These are phyloP conservation scores for Spathaspora sp. DNA, from an alignment of 1,139 yeast genomes.

Conservation along the genomic window DNA sequence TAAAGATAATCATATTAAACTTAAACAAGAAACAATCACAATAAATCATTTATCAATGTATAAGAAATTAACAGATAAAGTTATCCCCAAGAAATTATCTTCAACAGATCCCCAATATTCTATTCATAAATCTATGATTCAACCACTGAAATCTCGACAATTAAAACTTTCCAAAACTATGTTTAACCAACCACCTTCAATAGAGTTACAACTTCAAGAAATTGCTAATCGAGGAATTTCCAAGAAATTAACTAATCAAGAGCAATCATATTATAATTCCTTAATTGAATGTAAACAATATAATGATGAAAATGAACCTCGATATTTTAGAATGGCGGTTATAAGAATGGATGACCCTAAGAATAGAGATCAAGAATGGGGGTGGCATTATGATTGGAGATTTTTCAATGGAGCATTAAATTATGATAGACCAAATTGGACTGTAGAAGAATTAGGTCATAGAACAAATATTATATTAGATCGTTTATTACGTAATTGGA, in stretches of 20 bases:
- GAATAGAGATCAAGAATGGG: conserved; percentile 28
- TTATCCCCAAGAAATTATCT: conserved; percentile 20
- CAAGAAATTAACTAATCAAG: conserved; percentile 17
- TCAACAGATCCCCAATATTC: conserved; percentile 5
- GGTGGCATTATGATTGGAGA: conserved; percentile 39
- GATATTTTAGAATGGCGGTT: conserved; percentile 36
- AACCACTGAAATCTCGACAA: conserved; percentile 11
- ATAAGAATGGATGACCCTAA: conserved; percentile 24
- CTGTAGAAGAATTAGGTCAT: conserved; percentile 27
- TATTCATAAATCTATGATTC: conserved; percentile 7
- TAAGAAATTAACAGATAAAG: conserved; percentile 16
- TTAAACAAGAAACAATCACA: conserved; percentile 8
- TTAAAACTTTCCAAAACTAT: conserved; percentile 19
- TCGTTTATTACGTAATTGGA: conserved; percentile 47
- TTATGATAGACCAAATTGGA: conserved; percentile 28
- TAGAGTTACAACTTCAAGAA: conserved; percentile 19
- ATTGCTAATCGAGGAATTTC: conserved; percentile 16
- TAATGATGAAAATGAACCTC: conserved; percentile 23
- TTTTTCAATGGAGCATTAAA: conserved; percentile 37
- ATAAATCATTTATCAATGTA: conserved; percentile 24
- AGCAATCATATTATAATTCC: conserved; percentile 25
- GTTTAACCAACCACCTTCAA: conserved; percentile 22
- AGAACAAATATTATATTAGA: conserved; percentile 47
- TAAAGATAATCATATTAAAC: conserved; percentile 11
- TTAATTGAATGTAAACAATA: conserved; percentile 21